Base-by-base conservation (phyloP, 768 basidiomycete genomes). In the Pleurotus tuoliensis region DNA sequence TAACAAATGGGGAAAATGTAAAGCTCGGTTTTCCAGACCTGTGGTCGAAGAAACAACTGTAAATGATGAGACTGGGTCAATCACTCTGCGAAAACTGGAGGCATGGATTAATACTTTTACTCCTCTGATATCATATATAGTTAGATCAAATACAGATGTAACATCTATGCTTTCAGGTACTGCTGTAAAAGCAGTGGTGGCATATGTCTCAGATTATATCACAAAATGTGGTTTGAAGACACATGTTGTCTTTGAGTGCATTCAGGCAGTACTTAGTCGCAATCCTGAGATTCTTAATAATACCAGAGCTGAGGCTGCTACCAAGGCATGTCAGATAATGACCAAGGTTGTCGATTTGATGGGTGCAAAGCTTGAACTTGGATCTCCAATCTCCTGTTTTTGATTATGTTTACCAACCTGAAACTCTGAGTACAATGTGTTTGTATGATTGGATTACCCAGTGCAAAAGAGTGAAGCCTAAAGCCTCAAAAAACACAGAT, bases 201-300 rank as follows among this genome's bases (percentile, higher is more conserved):
- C 63, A n/a, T 72, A 74, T 22, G 22, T 22, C 63, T 67, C 72
- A 7, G 71, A 76, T 58, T 76, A 75, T 55, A 63, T 75, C 2
- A 22, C 22, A 22, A 22, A 22, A 4, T 22, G 22, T 22, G 22
- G 22, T 22, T 22, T 22, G 4, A 22, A 22, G 22, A 22, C 22
- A 2, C 22, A 22, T 22, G 22, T 22, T 22, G 22, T 22, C 22
- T 22, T 22, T 22, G 22, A 22, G 22, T 22, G 22, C 22, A 22
- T 22, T 22, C 22, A 22, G 22, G 22, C 22, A 22, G 22, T 22
- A 5, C 71, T 70, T 1, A 30, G 55, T 4, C 44, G 74, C 3
- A 74, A 73, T 44, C 73, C 71, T 3, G 49, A 73, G 59, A 64
- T 73, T 12, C 71, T 75, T 61, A 65, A 71, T 13, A 52, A 62